Evolutionary conservation across 164 flowering plant species (phyloP).

Genomic region (Chloranthus sessilifolius): DNA sequence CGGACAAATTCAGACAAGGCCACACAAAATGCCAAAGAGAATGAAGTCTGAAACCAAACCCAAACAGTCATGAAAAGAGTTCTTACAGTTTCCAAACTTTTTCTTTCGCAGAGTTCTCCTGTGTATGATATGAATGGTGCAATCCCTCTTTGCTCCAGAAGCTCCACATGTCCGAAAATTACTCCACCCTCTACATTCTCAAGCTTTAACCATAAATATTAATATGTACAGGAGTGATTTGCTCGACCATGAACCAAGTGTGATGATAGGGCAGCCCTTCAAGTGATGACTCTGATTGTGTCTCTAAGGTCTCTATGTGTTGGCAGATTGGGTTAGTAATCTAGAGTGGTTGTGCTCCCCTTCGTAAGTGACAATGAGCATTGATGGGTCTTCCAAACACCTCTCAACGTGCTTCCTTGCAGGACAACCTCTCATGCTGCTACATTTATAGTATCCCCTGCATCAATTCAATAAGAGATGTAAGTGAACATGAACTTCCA

Average conservation of each 20-base stretch:
- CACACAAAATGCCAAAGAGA: too few species aligned
- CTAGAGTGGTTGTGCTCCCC: conserved; percentile 88
- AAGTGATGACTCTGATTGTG: conserved; percentile 8
- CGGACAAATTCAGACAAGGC: too few species aligned
- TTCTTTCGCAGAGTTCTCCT: conserved; percentile 10
- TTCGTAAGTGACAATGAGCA: conserved; percentile 91
- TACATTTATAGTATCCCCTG: conserved; percentile 96
- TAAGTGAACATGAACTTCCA: not conserved
- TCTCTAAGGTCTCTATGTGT: conserved; percentile 24
- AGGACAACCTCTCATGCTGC: conserved; percentile 94
- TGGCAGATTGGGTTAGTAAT: conserved; percentile 55
- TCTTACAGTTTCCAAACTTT: conserved; percentile 29
- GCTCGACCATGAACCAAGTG: conserved; percentile 1
- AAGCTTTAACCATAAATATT: conserved; percentile 23
- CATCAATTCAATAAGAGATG: conserved; percentile 14
- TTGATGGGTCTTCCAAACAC: conserved; percentile 80
- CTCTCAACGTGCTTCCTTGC: conserved; percentile 96
- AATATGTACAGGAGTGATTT: conserved; percentile 10
- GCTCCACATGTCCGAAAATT: conserved; percentile 15
- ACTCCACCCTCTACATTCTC: conserved; percentile 20
- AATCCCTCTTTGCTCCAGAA: conserved; percentile 9
- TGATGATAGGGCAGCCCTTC: conserved; percentile 8
- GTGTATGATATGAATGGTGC: conserved; percentile 1
- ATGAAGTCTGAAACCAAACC: not conserved
- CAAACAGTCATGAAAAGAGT: conserved; percentile 8